phyloP scores from a whole-genome alignment of 2,329 filamentous ascomycete species.

The Hymenoscyphus occultus region DNA sequence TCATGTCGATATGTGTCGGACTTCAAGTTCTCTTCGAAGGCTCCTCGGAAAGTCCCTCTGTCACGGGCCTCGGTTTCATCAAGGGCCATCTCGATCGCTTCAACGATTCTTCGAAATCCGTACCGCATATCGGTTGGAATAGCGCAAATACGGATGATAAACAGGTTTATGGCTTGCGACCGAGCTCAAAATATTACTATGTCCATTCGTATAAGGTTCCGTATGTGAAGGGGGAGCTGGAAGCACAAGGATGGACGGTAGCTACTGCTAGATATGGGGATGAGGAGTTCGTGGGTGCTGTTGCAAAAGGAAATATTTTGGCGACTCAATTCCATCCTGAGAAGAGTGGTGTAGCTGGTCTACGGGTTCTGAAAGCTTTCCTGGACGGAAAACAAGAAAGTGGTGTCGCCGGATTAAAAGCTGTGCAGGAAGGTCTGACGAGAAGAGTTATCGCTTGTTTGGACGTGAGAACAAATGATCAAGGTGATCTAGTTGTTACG shows the following conservation, averaged over 20 bases:
- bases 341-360: slow-evolving; percentile 87
- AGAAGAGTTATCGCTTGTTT: slow-evolving; percentile 91
- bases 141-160: slow-evolving; percentile 65
- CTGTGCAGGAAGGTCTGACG: slow-evolving; percentile 68
- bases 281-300: slow-evolving; percentile 87
- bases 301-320: slow-evolving; percentile 80
- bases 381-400: slow-evolving; percentile 64
- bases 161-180: slow-evolving; percentile 73
- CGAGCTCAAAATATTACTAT: slow-evolving; percentile 95
- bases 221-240: slow-evolving; percentile 70
- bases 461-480: slow-evolving; percentile 91
- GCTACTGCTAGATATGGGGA: slow-evolving; percentile 83
- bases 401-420: slow-evolving; percentile 31
- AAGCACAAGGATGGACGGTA: slow-evolving; percentile 84
- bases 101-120: slow-evolving; percentile 73
- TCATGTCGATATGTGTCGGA: slow-evolving; percentile 97
- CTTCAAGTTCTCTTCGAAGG: slow-evolving; percentile 86
- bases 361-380: slow-evolving; percentile 82
- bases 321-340: slow-evolving; percentile 98
- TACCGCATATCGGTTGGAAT: slow-evolving; percentile 99
- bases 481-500: slow-evolving; percentile 92
- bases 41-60: slow-evolving; percentile 72
- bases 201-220: slow-evolving; percentile 90
- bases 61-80: slow-evolving; percentile 74
- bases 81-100: slow-evolving; percentile 72